Percentiles rank a stretch among this genome's conserved stretches.
Conservation (phyloP, 148 eudicot species). For the Amaranthus cruentus region DNA sequence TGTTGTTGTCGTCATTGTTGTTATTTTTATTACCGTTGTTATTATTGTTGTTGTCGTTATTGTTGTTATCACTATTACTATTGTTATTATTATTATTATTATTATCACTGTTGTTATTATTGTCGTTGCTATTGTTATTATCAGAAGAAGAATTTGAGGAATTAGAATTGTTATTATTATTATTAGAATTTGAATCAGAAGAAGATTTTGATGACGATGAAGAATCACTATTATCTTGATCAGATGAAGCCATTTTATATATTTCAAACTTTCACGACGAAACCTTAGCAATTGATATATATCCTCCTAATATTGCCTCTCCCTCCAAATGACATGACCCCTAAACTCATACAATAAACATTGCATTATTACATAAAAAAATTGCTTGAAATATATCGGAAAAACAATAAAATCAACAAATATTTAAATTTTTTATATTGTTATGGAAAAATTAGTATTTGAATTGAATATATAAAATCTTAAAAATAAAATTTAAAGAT, state of each 20-base stretch:
- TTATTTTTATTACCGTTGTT: background rate
- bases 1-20: background rate
- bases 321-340: conserved; percentile 45
- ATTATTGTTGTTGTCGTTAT: background rate
- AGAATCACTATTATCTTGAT: conserved; percentile 4
- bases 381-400: background rate
- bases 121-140: background rate
- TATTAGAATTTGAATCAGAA: conserved; percentile 17
- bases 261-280: background rate
- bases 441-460: background rate
- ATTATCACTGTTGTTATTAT: background rate
- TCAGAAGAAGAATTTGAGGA: too few relatives aligned
- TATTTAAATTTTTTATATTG: too few relatives aligned
- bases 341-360: conserved; percentile 10
- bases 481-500: background rate
- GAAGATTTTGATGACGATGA: conserved; percentile 23
- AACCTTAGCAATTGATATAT: background rate
- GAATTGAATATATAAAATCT: background rate
- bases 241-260: conserved; percentile 12
- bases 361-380: background rate
- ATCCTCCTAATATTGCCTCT: conserved; percentile 32
- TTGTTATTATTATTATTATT: background rate
- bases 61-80: background rate
- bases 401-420: background rate
- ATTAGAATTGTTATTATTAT: background rate